Conservation (phyloP, 2,329 filamentous ascomycete genomes). For the Sporothrix brasiliensis region DNA sequence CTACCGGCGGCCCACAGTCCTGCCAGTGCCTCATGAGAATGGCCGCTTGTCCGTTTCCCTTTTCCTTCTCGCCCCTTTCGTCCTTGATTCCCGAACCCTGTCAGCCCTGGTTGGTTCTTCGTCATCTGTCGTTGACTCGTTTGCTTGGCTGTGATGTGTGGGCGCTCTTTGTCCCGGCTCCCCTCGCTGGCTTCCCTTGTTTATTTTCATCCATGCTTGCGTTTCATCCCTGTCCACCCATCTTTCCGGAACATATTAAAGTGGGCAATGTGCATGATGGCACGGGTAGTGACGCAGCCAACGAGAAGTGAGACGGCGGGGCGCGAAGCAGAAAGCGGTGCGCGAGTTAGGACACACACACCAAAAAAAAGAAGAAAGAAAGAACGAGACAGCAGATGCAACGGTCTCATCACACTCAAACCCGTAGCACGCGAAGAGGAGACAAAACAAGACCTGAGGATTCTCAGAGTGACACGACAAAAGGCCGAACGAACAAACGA, state of each 20-base stretch:
- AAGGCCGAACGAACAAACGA: conserved; percentile 1
- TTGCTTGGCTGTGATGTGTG: background rate
- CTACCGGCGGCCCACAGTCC: conserved; percentile 4
- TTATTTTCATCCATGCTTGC: background rate
- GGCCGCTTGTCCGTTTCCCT: background rate
- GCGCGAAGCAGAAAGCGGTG: background rate
- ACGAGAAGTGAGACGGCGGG: conserved; percentile 27
- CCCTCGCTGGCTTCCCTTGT: background rate
- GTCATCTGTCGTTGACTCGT: background rate
- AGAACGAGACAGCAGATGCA: background rate
- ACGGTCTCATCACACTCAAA: background rate
- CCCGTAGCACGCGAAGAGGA: background rate
- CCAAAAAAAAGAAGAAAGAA: background rate
- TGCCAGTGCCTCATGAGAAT: conserved; percentile 20
- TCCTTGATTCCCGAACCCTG: background rate
- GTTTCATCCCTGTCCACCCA: conserved; percentile 30
- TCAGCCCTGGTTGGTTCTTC: background rate
- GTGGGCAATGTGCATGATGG: conserved; percentile 24
- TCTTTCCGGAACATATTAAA: conserved; percentile 26
- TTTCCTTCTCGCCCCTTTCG: background rate
- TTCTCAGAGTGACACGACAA: background rate
- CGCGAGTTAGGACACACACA: background rate
- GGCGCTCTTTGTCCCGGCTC: background rate
- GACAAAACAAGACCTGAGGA: background rate
- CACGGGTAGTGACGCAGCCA: conserved; percentile 20